Evolutionary conservation across 2,329 filamentous ascomycete species (phyloP).

Genomic region (Colletotrichum cereale): DNA sequence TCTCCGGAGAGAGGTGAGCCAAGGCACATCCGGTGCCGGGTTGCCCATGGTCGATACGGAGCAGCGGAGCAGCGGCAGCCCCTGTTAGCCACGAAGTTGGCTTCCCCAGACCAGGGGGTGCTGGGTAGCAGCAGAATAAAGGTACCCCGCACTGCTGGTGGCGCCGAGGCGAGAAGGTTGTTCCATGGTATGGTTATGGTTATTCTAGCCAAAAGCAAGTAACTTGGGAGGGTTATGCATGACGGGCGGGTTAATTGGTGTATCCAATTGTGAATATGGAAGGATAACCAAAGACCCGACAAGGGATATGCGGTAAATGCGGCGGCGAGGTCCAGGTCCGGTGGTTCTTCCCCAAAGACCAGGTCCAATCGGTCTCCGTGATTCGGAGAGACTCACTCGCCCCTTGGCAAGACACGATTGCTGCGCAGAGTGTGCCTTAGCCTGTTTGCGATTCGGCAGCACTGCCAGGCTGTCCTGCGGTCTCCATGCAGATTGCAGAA

Average conservation of each 20-base stretch:
- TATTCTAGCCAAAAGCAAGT: slow-evolving; percentile 21
- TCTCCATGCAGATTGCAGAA: slow-evolving; percentile 25
- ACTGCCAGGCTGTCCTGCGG: slow-evolving; percentile 26
- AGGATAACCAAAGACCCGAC: background rate
- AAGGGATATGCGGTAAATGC: background rate
- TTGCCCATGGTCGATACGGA: slow-evolving; percentile 33
- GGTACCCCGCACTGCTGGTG: background rate
- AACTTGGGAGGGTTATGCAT: slow-evolving; percentile 28
- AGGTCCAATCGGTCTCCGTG: slow-evolving; percentile 18
- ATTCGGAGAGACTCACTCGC: slow-evolving; percentile 17
- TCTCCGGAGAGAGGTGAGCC: slow-evolving; percentile 21
- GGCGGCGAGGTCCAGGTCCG: background rate
- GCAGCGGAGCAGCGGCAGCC: slow-evolving; percentile 38
- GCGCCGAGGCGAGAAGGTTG: slow-evolving; percentile 7
- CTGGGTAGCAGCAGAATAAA: background rate
- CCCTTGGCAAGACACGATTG: background rate
- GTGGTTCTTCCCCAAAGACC: background rate
- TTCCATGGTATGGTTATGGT: slow-evolving; percentile 11
- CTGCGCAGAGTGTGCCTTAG: slow-evolving; percentile 11
- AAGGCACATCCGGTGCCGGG: slow-evolving; percentile 39
- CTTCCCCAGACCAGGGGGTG: slow-evolving; percentile 17
- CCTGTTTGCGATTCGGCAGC: slow-evolving; percentile 25
- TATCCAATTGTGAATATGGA: background rate
- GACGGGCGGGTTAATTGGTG: slow-evolving; percentile 3
- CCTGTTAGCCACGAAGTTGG: slow-evolving; percentile 28